A percentile compares a stretch with the other conserved stretches of the same genome.
Evolutionary conservation across 1,139 yeast genomes (phyloP).

Genomic region (Kluyveromyces sp.): DNA sequence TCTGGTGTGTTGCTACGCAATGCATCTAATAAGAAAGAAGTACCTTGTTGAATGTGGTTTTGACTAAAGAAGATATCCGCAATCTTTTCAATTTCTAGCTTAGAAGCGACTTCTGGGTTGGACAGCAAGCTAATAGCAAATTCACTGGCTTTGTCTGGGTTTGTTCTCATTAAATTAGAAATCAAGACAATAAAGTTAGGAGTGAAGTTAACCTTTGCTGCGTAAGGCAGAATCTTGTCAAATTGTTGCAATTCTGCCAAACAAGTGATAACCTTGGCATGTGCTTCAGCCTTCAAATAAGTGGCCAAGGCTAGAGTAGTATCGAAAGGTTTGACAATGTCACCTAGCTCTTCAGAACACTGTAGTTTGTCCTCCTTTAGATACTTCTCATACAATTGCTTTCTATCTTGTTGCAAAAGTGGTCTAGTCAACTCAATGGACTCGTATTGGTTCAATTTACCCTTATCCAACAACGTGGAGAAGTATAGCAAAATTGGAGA

Average conservation of each 20-base stretch:
- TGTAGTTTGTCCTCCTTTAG: conserved; percentile 90
- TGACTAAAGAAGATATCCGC: conserved; percentile 94
- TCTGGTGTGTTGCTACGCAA: conserved; percentile 90
- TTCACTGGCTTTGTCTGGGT: conserved; percentile 97
- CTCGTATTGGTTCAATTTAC: conserved; percentile 87
- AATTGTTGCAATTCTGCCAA: conserved; percentile 95
- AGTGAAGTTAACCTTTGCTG: conserved; percentile 78
- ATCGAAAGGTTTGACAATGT: conserved; percentile 83
- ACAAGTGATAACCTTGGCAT: conserved; percentile 84
- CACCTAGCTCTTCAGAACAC: conserved; percentile 94
- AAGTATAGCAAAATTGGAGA: conserved; percentile 93
- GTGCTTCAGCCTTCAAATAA: conserved; percentile 76
- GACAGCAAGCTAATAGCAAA: conserved; percentile 83
- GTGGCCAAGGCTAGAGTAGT: conserved; percentile 83
- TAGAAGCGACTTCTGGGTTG: conserved; percentile 49
- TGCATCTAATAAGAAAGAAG: conserved; percentile 96
- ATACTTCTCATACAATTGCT: conserved; percentile 93
- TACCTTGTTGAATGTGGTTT: conserved; percentile 94
- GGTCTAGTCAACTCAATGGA: conserved; percentile 94
- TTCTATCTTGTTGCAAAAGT: conserved; percentile 90
- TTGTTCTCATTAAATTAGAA: conserved; percentile 83
- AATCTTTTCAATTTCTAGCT: conserved; percentile 72
- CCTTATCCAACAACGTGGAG: conserved; percentile 85
- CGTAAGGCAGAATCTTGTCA: conserved; percentile 90
- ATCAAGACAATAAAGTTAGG: conserved; percentile 89